Percentiles rank a stretch among this genome's conserved stretches.
phyloP scores from a whole-genome alignment of 305 asterid genomes.

The Solanum chacoense region DNA sequence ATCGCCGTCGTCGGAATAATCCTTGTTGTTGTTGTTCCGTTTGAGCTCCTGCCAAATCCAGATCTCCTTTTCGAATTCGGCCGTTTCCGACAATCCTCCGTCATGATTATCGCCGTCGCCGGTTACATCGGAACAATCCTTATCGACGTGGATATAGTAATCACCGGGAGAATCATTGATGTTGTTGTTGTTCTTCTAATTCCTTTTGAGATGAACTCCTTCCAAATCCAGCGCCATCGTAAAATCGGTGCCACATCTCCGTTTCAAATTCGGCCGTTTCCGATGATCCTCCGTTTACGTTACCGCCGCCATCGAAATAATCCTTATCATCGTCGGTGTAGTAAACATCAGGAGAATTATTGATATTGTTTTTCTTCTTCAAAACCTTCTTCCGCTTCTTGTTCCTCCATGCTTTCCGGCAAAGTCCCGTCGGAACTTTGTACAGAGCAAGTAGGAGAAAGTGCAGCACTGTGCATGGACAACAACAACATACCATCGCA shows the following conservation, averaged over 20 bases:
- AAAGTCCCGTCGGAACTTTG: constrained; percentile 46
- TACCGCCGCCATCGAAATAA: background rate
- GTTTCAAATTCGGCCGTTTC: background rate
- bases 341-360: background rate
- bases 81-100: background rate
- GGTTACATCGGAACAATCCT: background rate
- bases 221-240: background rate
- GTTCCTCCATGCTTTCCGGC: constrained; percentile 30
- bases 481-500: constrained; percentile 64
- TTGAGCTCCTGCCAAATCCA: background rate
- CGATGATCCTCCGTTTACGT: background rate
- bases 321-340: background rate
- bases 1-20: background rate
- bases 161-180: background rate
- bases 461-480: constrained; percentile 50
- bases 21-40: background rate
- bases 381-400: constrained; percentile 27
- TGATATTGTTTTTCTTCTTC: constrained; percentile 22
- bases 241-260: constrained; percentile 6
- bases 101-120: background rate
- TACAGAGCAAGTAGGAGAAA: constrained; percentile 42
- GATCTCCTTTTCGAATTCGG: background rate
- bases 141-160: background rate
- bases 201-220: constrained; percentile 2
- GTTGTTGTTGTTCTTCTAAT: background rate